These are phyloP conservation scores for Diaporthe citri DNA, from an alignment of 2,329 filamentous ascomycete species.

Conservation along the genomic window DNA sequence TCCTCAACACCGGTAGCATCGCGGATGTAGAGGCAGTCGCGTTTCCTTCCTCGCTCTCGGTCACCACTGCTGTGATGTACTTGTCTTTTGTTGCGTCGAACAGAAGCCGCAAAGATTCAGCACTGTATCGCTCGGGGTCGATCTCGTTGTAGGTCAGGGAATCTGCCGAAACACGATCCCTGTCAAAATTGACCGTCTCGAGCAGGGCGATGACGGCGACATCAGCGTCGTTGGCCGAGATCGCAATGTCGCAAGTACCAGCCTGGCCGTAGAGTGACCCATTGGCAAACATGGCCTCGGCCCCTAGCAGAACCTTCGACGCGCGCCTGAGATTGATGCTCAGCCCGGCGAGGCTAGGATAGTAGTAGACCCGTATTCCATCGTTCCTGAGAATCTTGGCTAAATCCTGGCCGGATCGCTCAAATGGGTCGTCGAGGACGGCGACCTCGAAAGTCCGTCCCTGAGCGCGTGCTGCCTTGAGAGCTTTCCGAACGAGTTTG, in stretches of 20 bases:
- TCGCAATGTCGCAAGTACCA: slow-evolving; percentile 88
- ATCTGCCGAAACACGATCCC: slow-evolving; percentile 87
- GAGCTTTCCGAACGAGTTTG: slow-evolving; percentile 85
- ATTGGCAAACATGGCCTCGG: slow-evolving; percentile 96
- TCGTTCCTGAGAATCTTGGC: slow-evolving; percentile 76
- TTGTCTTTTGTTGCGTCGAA: slow-evolving; percentile 93
- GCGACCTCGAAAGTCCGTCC: slow-evolving; percentile 87
- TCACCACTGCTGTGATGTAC: slow-evolving; percentile 89
- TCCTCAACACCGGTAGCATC: slow-evolving; percentile 75
- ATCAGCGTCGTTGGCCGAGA: slow-evolving; percentile 81
- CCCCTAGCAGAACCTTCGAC: slow-evolving; percentile 84
- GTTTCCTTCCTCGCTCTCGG: slow-evolving; percentile 92
- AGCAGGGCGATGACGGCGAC: slow-evolving; percentile 90
- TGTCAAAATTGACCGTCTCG: slow-evolving; percentile 94
- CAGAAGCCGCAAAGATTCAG: slow-evolving; percentile 73
- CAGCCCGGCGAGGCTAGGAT: slow-evolving; percentile 80
- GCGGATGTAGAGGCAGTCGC: slow-evolving; percentile 88
- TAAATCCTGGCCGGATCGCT: slow-evolving; percentile 67
- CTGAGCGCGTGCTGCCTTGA: slow-evolving; percentile 77
- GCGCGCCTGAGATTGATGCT: slow-evolving; percentile 76
- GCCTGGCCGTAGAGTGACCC: slow-evolving; percentile 89
- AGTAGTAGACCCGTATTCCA: slow-evolving; percentile 84
- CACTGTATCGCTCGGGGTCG: slow-evolving; percentile 76
- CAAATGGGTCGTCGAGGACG: slow-evolving; percentile 79
- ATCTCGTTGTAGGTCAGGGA: slow-evolving; percentile 96